Percentiles rank a stretch among this genome's conserved stretches.
Evolutionary conservation across 345 rosid species (phyloP).

Genomic region (Anastatica hierochuntica): DNA sequence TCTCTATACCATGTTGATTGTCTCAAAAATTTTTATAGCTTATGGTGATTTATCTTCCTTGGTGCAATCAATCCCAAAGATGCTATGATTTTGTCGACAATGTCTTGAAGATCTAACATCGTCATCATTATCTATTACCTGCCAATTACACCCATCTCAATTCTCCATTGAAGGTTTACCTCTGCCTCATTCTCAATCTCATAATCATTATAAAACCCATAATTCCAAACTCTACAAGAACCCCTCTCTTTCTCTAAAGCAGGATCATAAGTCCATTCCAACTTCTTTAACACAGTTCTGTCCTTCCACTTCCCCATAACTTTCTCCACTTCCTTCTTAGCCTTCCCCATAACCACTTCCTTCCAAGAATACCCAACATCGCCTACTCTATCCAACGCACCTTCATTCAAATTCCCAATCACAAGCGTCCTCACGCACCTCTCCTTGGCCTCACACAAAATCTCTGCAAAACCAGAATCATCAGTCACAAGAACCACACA

Average conservation of each 20-base stretch:
- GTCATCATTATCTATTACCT: too few species aligned
- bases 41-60: background rate
- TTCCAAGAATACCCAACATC: conserved; percentile 75
- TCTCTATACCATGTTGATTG: background rate
- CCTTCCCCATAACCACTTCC: conserved; percentile 77
- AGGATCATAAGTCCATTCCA: conserved; percentile 76
- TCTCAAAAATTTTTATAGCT: background rate
- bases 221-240: conserved; percentile 12
- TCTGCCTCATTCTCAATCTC: conserved; percentile 11
- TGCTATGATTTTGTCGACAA: background rate
- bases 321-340: conserved; percentile 66
- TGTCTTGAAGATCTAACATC: conserved; percentile 25
- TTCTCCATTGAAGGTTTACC: too few species aligned
- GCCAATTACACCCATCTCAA: too few species aligned
- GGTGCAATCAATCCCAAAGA: background rate
- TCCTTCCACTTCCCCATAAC: conserved; percentile 71
- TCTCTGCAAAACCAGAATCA: conserved; percentile 62
- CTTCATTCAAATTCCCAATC: conserved; percentile 62
- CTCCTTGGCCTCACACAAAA: conserved; percentile 59
- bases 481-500: conserved; percentile 79
- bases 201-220: background rate
- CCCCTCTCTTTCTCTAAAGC: conserved; percentile 31
- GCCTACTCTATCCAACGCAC: conserved; percentile 60
- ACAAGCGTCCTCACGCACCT: conserved; percentile 75
- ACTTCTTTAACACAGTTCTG: conserved; percentile 48